Evolutionary conservation across 23 red algal genomes (phyloP), one percentile per base, ranked within the genome.

Genomic region (Cyanidium caldarium): DNA sequence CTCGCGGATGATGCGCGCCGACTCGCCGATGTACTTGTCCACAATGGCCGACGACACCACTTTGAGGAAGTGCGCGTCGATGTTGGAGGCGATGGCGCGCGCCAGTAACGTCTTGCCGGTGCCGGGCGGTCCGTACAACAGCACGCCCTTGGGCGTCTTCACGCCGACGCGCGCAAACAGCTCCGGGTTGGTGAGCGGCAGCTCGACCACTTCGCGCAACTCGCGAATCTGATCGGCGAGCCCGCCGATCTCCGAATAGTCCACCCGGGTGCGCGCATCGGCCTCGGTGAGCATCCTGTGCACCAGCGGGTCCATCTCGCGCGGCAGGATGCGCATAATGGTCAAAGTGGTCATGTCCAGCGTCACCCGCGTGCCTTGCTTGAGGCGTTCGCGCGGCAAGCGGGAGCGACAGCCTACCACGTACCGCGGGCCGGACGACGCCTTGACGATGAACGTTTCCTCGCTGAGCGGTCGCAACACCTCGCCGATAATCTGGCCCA

Each of bases 291-390:
- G 78, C 92, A 98, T 98, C 39, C 88, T 98, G 42, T 98, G 83
- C 14, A 98, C 92, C 10, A 98, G 67, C 21, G 92, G 92, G 66
- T 98, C 92, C 19, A 98, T 83, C 72, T 98, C 92, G 39, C 92
- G 73, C 33, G 83, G 84, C n/a, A 98, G 76, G 44, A 88, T 86
- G 28, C 92, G 84, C 92, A 98, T 98, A 51, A 98, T 98, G 31
- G 92, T 98, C n/a, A 98, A 75, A 10, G 92, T 98, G 28, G 92
- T 98, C 92, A 98, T 98, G 67, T 98, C 92, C 37, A 98, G 83
- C 2, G 92, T 76, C 39, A 98, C 92, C 17, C 92, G 73, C 35
- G 79, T 80, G n/a, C 92, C 92, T 73, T 98, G 84, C 19, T 77
- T 74, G 34, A 98, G 72, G 35, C 82, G 83, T 1, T 40, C 46